Conservation (phyloP, 208 protist genomes). For the Leishmania gerbilli region DNA sequence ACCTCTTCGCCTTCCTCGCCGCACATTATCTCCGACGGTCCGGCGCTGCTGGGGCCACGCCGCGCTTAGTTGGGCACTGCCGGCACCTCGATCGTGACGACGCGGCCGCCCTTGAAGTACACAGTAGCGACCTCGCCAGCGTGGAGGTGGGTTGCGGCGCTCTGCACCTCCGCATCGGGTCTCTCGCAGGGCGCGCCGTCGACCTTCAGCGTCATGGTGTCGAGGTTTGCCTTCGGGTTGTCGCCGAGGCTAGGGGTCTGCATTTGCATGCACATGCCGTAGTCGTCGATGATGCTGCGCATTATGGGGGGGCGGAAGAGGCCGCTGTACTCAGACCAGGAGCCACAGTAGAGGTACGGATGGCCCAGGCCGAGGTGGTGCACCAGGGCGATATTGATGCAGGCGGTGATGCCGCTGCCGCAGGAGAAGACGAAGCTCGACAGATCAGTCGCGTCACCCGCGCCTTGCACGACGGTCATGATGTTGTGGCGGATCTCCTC, state of each 20-base stretch:
- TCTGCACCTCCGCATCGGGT: conserved; percentile 33
- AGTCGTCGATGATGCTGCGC: conserved; percentile 41
- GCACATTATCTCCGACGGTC: not conserved
- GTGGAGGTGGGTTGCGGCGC: conserved; percentile 54
- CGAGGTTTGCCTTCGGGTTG: conserved; percentile 37
- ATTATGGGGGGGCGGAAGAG: conserved; percentile 46
- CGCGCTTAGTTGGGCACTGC: not conserved
- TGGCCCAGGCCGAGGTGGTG: conserved; percentile 69
- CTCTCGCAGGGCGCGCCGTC: conserved; percentile 33
- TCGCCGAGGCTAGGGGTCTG: conserved; percentile 34
- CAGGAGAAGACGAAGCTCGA: conserved; percentile 77
- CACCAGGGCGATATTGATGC: conserved; percentile 68
- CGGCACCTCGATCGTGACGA: conserved; percentile 40
- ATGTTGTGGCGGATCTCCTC: conserved; percentile 57
- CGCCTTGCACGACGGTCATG: conserved; percentile 31
- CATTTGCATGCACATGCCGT: conserved; percentile 65
- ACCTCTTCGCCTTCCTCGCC: not conserved
- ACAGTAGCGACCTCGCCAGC: conserved; percentile 58
- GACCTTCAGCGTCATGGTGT: conserved; percentile 31
- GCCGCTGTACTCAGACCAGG: conserved; percentile 82
- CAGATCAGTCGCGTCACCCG: conserved; percentile 33
- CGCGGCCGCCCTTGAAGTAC: conserved; percentile 51
- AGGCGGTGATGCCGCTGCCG: conserved; percentile 81
- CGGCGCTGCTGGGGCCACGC: not conserved
- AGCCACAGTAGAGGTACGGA: conserved; percentile 75